phyloP scores from a whole-genome alignment of 257 asterid genomes.

The Solanum infundibuliforme region DNA sequence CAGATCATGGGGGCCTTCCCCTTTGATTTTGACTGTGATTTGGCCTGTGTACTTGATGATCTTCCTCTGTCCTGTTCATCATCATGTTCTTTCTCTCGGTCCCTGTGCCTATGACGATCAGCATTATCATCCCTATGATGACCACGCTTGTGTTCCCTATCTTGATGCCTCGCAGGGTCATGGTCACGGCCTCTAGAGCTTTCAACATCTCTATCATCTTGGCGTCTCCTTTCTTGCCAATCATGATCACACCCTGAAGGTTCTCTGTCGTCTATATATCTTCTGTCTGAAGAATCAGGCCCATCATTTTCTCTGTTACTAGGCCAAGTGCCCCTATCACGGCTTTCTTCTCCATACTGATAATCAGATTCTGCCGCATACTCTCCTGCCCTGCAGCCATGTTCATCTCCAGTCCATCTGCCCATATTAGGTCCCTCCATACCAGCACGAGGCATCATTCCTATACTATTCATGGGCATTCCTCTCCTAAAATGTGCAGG shows the following conservation, averaged over 20 bases:
- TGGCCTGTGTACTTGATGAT: conserved; percentile 49
- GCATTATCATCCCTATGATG: not conserved
- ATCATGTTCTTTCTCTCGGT: not conserved
- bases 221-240: conserved; percentile 45
- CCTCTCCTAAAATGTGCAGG: conserved; percentile 86
- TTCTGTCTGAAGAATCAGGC: conserved; percentile 72
- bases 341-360: conserved; percentile 69
- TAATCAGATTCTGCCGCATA: conserved; percentile 77
- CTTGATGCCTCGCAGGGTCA: conserved; percentile 34
- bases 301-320: conserved; percentile 40
- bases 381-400: conserved; percentile 72
- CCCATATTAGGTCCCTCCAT: conserved; percentile 71
- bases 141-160: conserved; percentile 1
- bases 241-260: conserved; percentile 33
- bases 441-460: conserved; percentile 70
- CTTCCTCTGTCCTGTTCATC: conserved; percentile 30
- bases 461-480: conserved; percentile 78
- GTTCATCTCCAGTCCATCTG: conserved; percentile 82
- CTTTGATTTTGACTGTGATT: conserved; percentile 60
- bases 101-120: not conserved
- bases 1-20: conserved; percentile 30
- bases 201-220: conserved; percentile 44
- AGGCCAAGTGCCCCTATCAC: conserved; percentile 37
- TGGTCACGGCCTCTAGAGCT: conserved; percentile 50
- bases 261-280: conserved; percentile 61